phyloP scores from a whole-genome alignment of 1,284 basidiomycete genomes.

The Ceratobasidium sp. region DNA sequence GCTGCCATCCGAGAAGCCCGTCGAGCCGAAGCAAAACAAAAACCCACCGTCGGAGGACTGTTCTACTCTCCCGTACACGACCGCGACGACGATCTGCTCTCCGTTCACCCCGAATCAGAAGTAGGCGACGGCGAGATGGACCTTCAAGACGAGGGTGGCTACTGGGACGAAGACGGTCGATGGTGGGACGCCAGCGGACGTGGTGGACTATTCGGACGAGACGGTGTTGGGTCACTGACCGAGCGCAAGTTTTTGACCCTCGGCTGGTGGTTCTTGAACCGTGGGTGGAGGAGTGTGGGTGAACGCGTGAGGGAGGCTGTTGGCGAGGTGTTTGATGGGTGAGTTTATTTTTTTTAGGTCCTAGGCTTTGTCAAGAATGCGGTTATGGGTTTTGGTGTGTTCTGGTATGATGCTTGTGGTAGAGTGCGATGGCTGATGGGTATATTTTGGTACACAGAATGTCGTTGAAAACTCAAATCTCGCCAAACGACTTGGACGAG shows the following conservation, averaged over 20 bases:
- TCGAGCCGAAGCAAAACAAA: conserved; percentile 52
- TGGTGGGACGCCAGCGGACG: conserved; percentile 52
- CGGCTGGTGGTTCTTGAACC: conserved; percentile 91
- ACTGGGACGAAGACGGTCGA: conserved; percentile 53
- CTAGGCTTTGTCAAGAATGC: conserved; percentile 8
- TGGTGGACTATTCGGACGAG: conserved; percentile 53
- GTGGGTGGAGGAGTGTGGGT: conserved; percentile 87
- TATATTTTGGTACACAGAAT: conserved; percentile 65
- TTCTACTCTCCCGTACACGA: conserved; percentile 4
- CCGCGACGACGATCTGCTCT: conserved; percentile 7
- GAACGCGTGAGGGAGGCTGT: conserved; percentile 79
- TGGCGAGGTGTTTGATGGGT: conserved; percentile 85
- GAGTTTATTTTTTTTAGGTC: conserved; percentile 54
- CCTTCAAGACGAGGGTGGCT: conserved; percentile 51
- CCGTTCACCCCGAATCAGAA: conserved; percentile 19
- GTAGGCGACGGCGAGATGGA: conserved; percentile 38
- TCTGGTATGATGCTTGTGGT: conserved; percentile 31
- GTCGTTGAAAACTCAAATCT: conserved; percentile 80
- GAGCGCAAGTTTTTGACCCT: conserved; percentile 86
- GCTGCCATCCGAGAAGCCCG: conserved; percentile 50
- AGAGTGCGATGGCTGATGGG: not conserved
- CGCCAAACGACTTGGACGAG: conserved; percentile 74
- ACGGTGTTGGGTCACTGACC: conserved; percentile 63
- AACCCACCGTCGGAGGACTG: conserved; percentile 51
- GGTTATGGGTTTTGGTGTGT: conserved; percentile 15